Evolutionary conservation across 2,329 filamentous ascomycete genomes (phyloP), one percentile per base, ranked within the genome.

Genomic region (Curvularia spicifera): DNA sequence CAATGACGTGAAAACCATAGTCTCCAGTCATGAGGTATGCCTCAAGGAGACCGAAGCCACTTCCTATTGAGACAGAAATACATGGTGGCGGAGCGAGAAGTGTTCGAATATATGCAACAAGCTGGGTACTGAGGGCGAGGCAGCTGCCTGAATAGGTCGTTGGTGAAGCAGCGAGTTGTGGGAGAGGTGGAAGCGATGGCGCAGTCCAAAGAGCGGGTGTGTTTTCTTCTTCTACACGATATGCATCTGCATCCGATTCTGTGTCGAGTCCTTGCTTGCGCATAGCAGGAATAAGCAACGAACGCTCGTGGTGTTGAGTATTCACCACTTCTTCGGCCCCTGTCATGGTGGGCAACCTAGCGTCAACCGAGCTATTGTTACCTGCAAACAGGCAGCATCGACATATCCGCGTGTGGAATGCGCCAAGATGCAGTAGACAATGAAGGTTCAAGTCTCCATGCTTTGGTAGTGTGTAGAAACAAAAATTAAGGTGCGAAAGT

Each of bases 1-100:
- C 83, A 4, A 77, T 64, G 3, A 85, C 56, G 18, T 74, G 64
- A 10, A 77, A 47, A n/a, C 37, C 15, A 53, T 56, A 54, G 0
- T 63, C 57, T 13, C 51, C 20, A 2, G 61, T 44, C 18, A 74
- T 55, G 26, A 84, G 70, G 5, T 81, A 63, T 2, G 75, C 74
- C 71, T 84, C 83, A 15, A 85, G 74, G 7, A 84, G 74, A 24
- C 83, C 83, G 43, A 74, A 80, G 45, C 83, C 83, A 61, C 79
- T 80, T 55, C 83, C 83, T 48, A 85, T 77, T 2, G 80, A 82
- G 39, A 83, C 67, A 13, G 51, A 61, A 12, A 73, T 55, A 37
- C 55, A 54, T 4, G 70, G 69, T 4, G 66, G 13, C 2, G 53
- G 42, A 2, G 73, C 65, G 3, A 78, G 69, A 15, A 72, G 60